phyloP scores from a whole-genome alignment of 345 rosid species.

The Bruguiera parviflora region DNA sequence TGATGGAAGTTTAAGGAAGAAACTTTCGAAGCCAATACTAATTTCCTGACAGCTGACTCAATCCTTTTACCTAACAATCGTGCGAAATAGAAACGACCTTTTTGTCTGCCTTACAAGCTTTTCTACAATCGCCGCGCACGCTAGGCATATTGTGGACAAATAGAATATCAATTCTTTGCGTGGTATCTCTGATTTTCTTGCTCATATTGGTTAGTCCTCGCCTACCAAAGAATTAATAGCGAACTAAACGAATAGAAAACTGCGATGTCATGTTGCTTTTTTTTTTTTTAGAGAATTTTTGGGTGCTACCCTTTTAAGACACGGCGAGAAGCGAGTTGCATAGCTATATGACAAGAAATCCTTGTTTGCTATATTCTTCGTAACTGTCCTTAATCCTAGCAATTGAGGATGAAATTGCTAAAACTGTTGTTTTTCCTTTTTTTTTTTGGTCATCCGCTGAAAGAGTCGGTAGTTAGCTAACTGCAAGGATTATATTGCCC shows the following conservation, averaged over 20 bases:
- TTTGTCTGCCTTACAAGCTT: background rate
- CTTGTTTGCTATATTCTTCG: no score
- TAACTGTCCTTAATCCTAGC: no score
- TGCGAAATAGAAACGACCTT: background rate
- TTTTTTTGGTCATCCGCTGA: no score
- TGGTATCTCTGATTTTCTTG: background rate
- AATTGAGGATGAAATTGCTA: no score
- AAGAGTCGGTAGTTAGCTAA: no score
- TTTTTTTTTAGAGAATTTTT: background rate
- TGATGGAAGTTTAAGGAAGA: no score
- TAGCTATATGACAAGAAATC: no score
- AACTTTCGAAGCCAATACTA: background rate
- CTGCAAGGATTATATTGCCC: no score
- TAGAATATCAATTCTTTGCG: background rate
- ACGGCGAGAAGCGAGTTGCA: no score
- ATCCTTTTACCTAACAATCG: background rate
- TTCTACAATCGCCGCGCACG: background rate
- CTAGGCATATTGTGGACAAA: background rate
- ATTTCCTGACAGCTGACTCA: background rate
- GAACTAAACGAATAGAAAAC: background rate
- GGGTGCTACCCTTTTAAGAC: background rate
- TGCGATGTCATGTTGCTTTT: background rate
- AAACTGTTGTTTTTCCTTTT: no score
- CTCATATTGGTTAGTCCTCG: background rate
- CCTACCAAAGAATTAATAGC: conserved; percentile 1